A percentile compares a stretch with the other conserved stretches of the same genome.
phyloP scores from a whole-genome alignment of 2,329 filamentous ascomycete species.

The Endocalyx cinctus region DNA sequence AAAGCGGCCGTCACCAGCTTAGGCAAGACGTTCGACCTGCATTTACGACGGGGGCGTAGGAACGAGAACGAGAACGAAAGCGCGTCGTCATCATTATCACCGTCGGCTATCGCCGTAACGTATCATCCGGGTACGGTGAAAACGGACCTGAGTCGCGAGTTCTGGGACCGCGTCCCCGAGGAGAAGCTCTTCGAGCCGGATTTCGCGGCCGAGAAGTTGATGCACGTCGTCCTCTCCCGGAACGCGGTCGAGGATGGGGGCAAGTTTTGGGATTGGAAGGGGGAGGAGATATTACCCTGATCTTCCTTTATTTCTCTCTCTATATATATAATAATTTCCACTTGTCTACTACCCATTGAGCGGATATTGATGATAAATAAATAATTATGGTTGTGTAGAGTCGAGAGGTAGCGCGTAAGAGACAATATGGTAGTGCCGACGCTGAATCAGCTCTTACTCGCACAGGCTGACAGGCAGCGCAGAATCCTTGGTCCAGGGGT shows the following conservation, averaged over 20 bases:
- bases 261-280: conserved; percentile 66
- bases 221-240: conserved; percentile 50
- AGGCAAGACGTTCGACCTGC: conserved; percentile 66
- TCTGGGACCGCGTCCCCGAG: conserved; percentile 61
- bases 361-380: too few species aligned
- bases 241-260: conserved; percentile 51
- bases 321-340: too few species aligned
- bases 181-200: conserved; percentile 62
- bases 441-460: too few species aligned
- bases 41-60: conserved; percentile 41
- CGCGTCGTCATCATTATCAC: conserved; percentile 34
- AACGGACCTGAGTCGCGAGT: conserved; percentile 67
- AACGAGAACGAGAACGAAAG: background rate
- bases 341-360: too few species aligned
- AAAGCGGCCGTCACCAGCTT: conserved; percentile 72
- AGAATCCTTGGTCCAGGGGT: too few species aligned
- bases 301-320: background rate
- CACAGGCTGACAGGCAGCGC: too few species aligned
- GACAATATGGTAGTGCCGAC: too few species aligned
- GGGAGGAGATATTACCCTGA: conserved; percentile 57
- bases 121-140: conserved; percentile 79
- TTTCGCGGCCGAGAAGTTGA: conserved; percentile 60
- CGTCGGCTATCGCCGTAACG: conserved; percentile 61
- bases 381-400: too few species aligned
- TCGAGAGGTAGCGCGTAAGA: too few species aligned